A percentile compares a stretch with the other conserved stretches of the same genome.
Evolutionary conservation across 768 basidiomycete genomes (phyloP).

Genomic region (Termitomyces sp.): DNA sequence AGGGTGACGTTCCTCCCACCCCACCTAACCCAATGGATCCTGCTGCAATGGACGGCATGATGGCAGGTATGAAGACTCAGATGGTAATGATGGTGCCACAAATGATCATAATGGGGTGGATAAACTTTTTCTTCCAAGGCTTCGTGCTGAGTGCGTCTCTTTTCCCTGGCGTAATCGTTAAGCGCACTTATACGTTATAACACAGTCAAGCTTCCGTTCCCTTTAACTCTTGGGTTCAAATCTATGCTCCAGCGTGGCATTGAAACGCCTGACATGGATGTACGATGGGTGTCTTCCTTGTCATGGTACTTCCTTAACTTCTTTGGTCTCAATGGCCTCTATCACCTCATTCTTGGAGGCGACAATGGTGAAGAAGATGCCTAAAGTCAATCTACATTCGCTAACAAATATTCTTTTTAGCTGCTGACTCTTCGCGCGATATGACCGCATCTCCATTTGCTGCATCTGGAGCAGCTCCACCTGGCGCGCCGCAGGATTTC

Average conservation of each 20-base stretch:
- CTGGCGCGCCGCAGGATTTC: conserved; percentile 76
- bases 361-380: conserved; percentile 68
- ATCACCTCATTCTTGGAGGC: conserved; percentile 86
- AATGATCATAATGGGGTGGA: conserved; percentile 99
- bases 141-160: conserved; percentile 87
- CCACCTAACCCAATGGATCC: conserved; percentile 90
- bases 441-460: conserved; percentile 72
- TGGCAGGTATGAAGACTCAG: conserved; percentile 98
- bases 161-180: background rate
- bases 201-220: conserved; percentile 93
- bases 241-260: conserved; percentile 97
- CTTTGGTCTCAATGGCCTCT: conserved; percentile 94
- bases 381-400: background rate
- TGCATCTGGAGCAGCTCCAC: conserved; percentile 38
- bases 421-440: conserved; percentile 75
- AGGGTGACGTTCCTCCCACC: conserved; percentile 49
- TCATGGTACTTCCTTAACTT: conserved; percentile 99
- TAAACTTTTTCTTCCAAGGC: conserved; percentile 99
- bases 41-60: conserved; percentile 95
- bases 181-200: background rate
- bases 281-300: conserved; percentile 97
- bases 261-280: conserved; percentile 95
- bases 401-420: conserved; percentile 33
- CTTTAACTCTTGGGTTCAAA: conserved; percentile 94
- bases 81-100: conserved; percentile 99